A percentile compares a stretch with the other conserved stretches of the same genome.
phyloP scores from a whole-genome alignment of 2,329 filamentous ascomycete genomes.

The Fusarium succisae region DNA sequence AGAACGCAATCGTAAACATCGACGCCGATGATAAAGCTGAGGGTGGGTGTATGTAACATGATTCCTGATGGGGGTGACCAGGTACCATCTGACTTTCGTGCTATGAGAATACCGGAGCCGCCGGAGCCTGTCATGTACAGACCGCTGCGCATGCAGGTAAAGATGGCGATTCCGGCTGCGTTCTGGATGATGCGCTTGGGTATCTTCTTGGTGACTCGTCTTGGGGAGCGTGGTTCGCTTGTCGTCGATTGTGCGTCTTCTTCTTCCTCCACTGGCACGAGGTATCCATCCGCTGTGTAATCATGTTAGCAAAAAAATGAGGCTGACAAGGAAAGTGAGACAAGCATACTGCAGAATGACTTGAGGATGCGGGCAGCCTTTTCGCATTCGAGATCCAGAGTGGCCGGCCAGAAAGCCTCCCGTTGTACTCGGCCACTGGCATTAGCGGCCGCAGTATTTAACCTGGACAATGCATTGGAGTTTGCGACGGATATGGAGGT shows the following conservation, averaged over 20 bases:
- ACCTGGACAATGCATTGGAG: slow-evolving; percentile 42
- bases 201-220: slow-evolving; percentile 78
- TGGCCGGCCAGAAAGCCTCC: slow-evolving; percentile 87
- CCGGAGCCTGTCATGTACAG: slow-evolving; percentile 92
- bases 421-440: slow-evolving; percentile 46
- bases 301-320: slow-evolving; percentile 31
- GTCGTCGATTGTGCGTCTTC: slow-evolving; percentile 45
- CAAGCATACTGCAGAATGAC: slow-evolving; percentile 80
- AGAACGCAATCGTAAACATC: slow-evolving; percentile 97
- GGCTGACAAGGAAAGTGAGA: background rate
- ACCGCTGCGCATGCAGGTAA: slow-evolving; percentile 94
- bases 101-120: slow-evolving; percentile 87
- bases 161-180: slow-evolving; percentile 90
- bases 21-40: slow-evolving; percentile 90
- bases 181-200: slow-evolving; percentile 86
- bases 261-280: slow-evolving; percentile 55
- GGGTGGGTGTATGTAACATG: slow-evolving; percentile 85
- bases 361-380: slow-evolving; percentile 90
- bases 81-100: slow-evolving; percentile 82
- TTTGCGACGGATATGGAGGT: slow-evolving; percentile 34
- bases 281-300: slow-evolving; percentile 63
- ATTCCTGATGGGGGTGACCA: slow-evolving; percentile 95
- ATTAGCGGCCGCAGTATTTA: slow-evolving; percentile 50
- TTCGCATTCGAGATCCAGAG: slow-evolving; percentile 87
- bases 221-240: slow-evolving; percentile 58